Percentiles rank a stretch among this genome's conserved stretches.
These are phyloP conservation scores for Vigna trinervia DNA, from an alignment of 306 rosid species.

Conservation along the genomic window DNA sequence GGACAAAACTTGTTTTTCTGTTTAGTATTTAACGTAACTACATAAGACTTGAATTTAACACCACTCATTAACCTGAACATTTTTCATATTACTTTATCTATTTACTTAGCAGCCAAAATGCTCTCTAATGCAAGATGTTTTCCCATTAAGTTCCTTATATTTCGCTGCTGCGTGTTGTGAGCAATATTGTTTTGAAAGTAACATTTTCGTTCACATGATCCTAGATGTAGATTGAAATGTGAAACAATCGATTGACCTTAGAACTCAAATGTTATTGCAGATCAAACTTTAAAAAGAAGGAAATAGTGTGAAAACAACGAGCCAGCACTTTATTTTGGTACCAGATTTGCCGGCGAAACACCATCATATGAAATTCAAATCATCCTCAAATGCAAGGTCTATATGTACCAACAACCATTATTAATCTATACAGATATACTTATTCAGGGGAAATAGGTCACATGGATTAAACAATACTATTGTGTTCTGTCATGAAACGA, in stretches of 20 bases:
- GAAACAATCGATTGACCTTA: not conserved
- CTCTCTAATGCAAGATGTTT: too few species aligned
- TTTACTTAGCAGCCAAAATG: too few species aligned
- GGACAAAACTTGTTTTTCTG: too few species aligned
- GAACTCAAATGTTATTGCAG: not conserved
- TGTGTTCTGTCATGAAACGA: not conserved
- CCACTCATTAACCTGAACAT: too few species aligned
- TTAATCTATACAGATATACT: not conserved
- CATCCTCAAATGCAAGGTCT: not conserved
- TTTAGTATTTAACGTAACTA: too few species aligned
- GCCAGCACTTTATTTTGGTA: not conserved
- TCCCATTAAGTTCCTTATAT: too few species aligned
- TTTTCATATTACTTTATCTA: too few species aligned
- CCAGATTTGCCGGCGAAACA: not conserved
- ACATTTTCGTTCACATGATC: not conserved
- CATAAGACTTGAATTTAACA: too few species aligned
- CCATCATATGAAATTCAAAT: not conserved
- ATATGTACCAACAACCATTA: not conserved
- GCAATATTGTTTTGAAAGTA: not conserved
- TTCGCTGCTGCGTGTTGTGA: too few species aligned
- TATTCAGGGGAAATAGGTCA: not conserved
- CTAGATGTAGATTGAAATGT: not conserved
- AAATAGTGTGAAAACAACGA: not conserved
- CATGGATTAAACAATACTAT: not conserved
- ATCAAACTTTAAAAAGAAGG: not conserved